Conservation (phyloP, 139 green algal species). For the Pedinophyceae sp. region DNA sequence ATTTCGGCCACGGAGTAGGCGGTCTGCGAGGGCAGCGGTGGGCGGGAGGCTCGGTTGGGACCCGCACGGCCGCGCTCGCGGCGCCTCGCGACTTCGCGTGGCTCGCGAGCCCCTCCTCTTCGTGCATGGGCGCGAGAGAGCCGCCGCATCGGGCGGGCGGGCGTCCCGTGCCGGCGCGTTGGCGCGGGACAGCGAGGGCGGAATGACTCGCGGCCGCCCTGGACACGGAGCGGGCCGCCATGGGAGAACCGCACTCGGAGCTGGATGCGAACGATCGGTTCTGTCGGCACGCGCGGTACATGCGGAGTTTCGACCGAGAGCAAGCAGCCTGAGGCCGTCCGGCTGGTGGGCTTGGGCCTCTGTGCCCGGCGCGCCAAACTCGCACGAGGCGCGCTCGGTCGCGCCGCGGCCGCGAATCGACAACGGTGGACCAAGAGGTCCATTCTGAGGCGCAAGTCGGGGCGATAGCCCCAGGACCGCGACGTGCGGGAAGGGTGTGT, state of each 20-base stretch:
- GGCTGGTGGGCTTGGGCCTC: too few species aligned
- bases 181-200: neutral
- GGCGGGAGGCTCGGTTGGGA: neutral
- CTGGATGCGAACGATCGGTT: too few species aligned
- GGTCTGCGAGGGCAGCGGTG: constrained; percentile 28
- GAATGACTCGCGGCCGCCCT: too few species aligned
- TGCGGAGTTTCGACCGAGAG: too few species aligned
- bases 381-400: too few species aligned
- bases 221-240: too few species aligned
- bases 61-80: neutral
- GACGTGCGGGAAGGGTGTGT: neutral
- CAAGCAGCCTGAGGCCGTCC: too few species aligned
- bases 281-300: too few species aligned
- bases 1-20: constrained; percentile 80
- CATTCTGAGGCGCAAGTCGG: neutral
- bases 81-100: neutral
- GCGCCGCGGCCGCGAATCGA: too few species aligned
- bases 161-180: neutral
- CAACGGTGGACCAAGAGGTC: neutral
- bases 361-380: too few species aligned
- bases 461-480: neutral
- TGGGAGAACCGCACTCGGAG: too few species aligned
- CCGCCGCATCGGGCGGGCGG: too few species aligned
- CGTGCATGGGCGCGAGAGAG: neutral
- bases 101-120: neutral